Conservation (phyloP, 352 stramenopile genomes). For the Globisporangium canariense region DNA sequence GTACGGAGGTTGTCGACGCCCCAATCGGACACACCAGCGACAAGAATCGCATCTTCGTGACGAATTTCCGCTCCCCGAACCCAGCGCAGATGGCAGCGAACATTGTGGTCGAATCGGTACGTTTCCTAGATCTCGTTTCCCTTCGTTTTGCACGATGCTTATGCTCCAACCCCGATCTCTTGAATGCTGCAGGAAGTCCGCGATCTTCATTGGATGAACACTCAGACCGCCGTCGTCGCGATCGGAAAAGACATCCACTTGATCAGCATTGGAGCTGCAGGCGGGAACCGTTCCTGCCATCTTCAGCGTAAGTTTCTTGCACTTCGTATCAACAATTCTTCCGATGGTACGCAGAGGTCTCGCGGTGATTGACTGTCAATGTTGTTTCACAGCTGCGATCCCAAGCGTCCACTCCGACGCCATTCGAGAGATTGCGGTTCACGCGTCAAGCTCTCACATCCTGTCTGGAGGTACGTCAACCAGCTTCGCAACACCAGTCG, state of each 20-base stretch:
- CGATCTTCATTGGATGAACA: slow-evolving; percentile 64
- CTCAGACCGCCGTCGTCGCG: slow-evolving; percentile 43
- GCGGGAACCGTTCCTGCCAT: slow-evolving; percentile 23
- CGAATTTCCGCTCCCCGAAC: slow-evolving; percentile 34
- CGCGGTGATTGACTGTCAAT: not conserved
- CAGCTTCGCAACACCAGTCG: not conserved
- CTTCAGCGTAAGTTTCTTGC: slow-evolving; percentile 27
- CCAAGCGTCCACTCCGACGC: slow-evolving; percentile 58
- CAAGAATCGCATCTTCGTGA: slow-evolving; percentile 65
- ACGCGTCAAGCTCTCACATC: slow-evolving; percentile 21
- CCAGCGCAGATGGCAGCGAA: slow-evolving; percentile 23
- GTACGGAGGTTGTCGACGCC: slow-evolving; percentile 39
- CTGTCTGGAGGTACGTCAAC: slow-evolving; percentile 37
- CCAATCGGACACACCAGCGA: not conserved
- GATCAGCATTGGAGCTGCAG: slow-evolving; percentile 29
- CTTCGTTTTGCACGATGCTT: not conserved
- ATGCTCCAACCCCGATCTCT: not conserved
- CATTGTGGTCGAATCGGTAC: slow-evolving; percentile 45
- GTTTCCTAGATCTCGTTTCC: not conserved
- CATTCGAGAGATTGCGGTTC: slow-evolving; percentile 71
- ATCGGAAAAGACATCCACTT: slow-evolving; percentile 74
- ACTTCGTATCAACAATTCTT: slow-evolving; percentile 1
- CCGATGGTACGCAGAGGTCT: not conserved
- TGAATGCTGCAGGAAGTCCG: slow-evolving; percentile 49
- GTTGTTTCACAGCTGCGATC: slow-evolving; percentile 34